These are phyloP conservation scores for Melampsora americana DNA, from an alignment of 1,284 basidiomycete species.

Conservation along the genomic window DNA sequence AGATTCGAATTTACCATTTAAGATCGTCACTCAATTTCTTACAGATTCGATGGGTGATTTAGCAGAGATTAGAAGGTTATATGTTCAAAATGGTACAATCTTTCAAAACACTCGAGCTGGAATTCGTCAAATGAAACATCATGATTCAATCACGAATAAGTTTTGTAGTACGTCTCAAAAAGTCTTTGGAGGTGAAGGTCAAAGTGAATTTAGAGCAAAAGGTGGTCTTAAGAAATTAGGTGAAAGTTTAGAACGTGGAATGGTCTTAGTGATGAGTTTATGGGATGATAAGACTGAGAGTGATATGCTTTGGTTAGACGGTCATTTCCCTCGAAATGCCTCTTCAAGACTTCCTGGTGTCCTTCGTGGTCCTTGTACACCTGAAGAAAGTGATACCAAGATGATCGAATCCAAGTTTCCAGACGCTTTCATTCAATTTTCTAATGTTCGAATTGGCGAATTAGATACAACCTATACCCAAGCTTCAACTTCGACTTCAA, in stretches of 20 bases:
- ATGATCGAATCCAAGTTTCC: not conserved
- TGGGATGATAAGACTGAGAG: slow-evolving; percentile 13
- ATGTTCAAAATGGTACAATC: slow-evolving; percentile 11
- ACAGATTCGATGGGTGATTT: slow-evolving; percentile 2
- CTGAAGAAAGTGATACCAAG: not conserved
- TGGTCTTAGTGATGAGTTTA: slow-evolving; percentile 38
- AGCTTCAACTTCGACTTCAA: too few relatives aligned
- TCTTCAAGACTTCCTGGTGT: not conserved
- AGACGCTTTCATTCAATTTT: slow-evolving; percentile 22
- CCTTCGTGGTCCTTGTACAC: slow-evolving; percentile 19
- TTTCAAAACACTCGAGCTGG: slow-evolving; percentile 6
- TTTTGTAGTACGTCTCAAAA: slow-evolving; percentile 9
- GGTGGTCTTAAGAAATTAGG: slow-evolving; percentile 19
- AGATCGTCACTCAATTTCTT: slow-evolving; percentile 31
- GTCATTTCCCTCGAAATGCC: not conserved
- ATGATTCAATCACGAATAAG: slow-evolving; percentile 4
- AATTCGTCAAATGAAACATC: not conserved
- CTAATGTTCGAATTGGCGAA: slow-evolving; percentile 13
- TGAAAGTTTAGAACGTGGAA: slow-evolving; percentile 16
- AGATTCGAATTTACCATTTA: slow-evolving; percentile 9
- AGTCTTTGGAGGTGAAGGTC: not conserved
- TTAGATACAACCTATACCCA: not conserved
- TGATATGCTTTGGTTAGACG: slow-evolving; percentile 29
- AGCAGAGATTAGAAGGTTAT: slow-evolving; percentile 22
- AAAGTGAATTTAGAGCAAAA: not conserved